These are phyloP conservation scores for Kalmusia sp. DNA, from an alignment of 2,329 filamentous ascomycete genomes.

Conservation along the genomic window DNA sequence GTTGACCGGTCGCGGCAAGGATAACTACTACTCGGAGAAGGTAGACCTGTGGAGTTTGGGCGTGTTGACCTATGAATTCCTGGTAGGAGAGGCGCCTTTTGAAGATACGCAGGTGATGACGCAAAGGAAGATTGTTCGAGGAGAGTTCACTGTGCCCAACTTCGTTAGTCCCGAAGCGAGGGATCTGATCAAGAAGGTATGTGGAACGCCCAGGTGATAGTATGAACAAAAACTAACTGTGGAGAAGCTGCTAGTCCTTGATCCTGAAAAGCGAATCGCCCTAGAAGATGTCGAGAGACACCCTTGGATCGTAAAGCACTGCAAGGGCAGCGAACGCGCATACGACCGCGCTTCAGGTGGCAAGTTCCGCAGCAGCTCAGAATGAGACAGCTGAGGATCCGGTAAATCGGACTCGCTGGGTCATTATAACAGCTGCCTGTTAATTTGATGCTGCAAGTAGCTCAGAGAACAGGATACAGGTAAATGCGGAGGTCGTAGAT, in stretches of 20 bases:
- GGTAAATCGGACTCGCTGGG: no score
- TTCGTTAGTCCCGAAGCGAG: slow-evolving; percentile 90
- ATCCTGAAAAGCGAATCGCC: slow-evolving; percentile 90
- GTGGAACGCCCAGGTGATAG: slow-evolving; percentile 24
- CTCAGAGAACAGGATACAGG: no score
- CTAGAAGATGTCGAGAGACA: slow-evolving; percentile 88
- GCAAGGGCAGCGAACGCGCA: slow-evolving; percentile 57
- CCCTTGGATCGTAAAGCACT: slow-evolving; percentile 98
- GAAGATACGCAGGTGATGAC: slow-evolving; percentile 97
- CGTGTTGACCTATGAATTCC: slow-evolving; percentile 93
- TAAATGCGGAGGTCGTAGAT: no score
- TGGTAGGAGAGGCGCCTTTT: slow-evolving; percentile 95
- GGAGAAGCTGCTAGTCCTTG: slow-evolving; percentile 73
- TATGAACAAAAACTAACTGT: slow-evolving; percentile 11
- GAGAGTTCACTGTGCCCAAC: slow-evolving; percentile 89
- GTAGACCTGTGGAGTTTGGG: slow-evolving; percentile 96
- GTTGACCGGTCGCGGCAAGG: slow-evolving; percentile 79
- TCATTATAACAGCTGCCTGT: no score
- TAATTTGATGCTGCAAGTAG: no score
- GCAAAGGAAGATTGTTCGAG: slow-evolving; percentile 83
- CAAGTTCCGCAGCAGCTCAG: slow-evolving; percentile 36
- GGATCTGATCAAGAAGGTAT: slow-evolving; percentile 89
- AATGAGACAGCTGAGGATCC: slow-evolving; percentile 30
- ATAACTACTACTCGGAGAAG: slow-evolving; percentile 93
- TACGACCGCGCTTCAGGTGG: slow-evolving; percentile 38